These are phyloP conservation scores for Rhododendron simsii DNA, from an alignment of 148 eudicot genomes.

Conservation along the genomic window DNA sequence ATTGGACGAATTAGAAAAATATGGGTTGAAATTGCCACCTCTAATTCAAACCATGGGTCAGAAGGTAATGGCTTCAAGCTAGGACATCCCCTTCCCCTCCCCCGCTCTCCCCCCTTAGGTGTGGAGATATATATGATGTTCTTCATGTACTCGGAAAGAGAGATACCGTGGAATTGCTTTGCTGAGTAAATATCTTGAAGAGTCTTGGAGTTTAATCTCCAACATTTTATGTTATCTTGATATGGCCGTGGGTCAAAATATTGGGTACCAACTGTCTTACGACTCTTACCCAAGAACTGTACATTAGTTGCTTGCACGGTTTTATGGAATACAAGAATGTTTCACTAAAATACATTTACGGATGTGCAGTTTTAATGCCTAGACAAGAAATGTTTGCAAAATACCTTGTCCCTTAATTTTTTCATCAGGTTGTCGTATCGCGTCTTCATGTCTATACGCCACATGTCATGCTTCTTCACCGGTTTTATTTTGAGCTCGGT, in stretches of 20 bases:
- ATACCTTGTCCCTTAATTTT: neutral
- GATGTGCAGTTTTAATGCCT: too few species aligned
- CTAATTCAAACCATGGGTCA: neutral
- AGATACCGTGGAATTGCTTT: too few species aligned
- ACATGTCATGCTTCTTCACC: too few species aligned
- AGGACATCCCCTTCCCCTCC: neutral
- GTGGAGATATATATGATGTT: neutral
- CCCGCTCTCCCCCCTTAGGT: neutral
- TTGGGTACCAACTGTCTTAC: neutral
- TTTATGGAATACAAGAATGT: too few species aligned
- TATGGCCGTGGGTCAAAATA: neutral
- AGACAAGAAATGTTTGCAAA: too few species aligned
- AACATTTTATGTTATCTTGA: neutral
- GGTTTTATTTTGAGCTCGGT: too few species aligned
- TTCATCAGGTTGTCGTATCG: too few species aligned
- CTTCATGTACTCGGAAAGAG: neutral
- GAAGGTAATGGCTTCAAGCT: neutral
- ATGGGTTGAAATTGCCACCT: too few species aligned
- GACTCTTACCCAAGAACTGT: neutral
- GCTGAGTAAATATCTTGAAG: neutral
- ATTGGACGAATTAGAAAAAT: too few species aligned
- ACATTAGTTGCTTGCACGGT: neutral
- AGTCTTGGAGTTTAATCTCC: neutral
- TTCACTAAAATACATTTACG: too few species aligned
- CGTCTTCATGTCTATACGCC: too few species aligned